Evolutionary conservation across 805 yeast species (phyloP).

Genomic region (Wickerhamomyces kurtzmanii): DNA sequence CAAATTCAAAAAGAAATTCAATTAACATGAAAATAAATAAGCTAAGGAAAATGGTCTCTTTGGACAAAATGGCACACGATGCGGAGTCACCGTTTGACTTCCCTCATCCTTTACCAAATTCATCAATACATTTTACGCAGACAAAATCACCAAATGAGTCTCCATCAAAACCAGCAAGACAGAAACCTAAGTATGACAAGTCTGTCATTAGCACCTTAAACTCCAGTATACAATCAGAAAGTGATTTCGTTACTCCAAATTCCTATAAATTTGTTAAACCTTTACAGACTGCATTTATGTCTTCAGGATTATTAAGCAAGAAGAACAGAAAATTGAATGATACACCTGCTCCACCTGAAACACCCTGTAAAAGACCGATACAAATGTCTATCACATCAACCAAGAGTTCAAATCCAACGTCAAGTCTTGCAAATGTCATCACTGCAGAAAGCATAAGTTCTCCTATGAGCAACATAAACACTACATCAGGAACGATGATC

Average conservation of each 20-base stretch:
- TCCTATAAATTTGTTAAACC: slow-evolving; percentile 70
- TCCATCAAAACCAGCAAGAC: slow-evolving; percentile 23
- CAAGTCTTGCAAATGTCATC: slow-evolving; percentile 18
- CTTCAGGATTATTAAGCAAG: slow-evolving; percentile 63
- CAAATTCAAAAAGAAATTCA: slow-evolving; percentile 16
- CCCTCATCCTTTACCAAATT: slow-evolving; percentile 16
- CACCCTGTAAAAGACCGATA: slow-evolving; percentile 47
- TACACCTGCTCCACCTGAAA: slow-evolving; percentile 42
- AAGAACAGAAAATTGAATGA: slow-evolving; percentile 33
- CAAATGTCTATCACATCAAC: slow-evolving; percentile 4
- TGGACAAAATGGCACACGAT: slow-evolving; percentile 10
- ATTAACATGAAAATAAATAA: slow-evolving; percentile 16
- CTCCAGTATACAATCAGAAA: slow-evolving; percentile 1
- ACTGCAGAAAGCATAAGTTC: slow-evolving; percentile 14
- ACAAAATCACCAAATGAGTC: slow-evolving; percentile 17
- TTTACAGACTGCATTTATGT: slow-evolving; percentile 72
- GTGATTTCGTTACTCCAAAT: slow-evolving; percentile 36
- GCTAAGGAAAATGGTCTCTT: slow-evolving; percentile 17
- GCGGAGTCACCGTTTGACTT: slow-evolving; percentile 14
- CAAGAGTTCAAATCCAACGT: slow-evolving; percentile 11
- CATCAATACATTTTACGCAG: slow-evolving; percentile 12
- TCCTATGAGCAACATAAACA: slow-evolving; percentile 17
- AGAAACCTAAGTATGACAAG: slow-evolving; percentile 10
- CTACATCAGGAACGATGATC: slow-evolving; percentile 9
- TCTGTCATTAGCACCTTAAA: slow-evolving; percentile 1